A percentile compares a stretch with the other conserved stretches of the same genome.
phyloP scores from a whole-genome alignment of 2,329 filamentous ascomycete genomes.

The Exophiala sp. region DNA sequence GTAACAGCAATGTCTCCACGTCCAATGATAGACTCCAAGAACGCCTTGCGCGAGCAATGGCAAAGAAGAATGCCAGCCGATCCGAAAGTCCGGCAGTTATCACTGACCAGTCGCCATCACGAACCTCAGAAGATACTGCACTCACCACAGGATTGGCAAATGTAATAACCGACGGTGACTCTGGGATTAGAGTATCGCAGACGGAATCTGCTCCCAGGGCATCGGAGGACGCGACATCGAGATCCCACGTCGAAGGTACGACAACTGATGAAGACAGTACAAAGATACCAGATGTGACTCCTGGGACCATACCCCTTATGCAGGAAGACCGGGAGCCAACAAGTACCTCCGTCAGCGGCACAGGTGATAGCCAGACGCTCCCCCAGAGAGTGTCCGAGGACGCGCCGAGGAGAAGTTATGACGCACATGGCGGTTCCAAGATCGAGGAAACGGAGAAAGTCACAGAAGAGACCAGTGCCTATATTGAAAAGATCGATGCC shows the following conservation, averaged over 20 bases:
- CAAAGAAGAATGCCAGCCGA: conserved; percentile 56
- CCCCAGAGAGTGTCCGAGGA: conserved; percentile 30
- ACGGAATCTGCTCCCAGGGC: not conserved
- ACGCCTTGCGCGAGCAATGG: conserved; percentile 79
- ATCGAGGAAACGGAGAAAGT: conserved; percentile 14
- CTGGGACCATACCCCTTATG: not conserved
- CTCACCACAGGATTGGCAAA: conserved; percentile 21
- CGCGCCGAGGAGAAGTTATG: conserved; percentile 22
- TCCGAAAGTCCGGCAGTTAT: conserved; percentile 43
- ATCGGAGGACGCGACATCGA: not conserved
- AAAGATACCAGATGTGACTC: not conserved
- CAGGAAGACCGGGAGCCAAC: conserved; percentile 2
- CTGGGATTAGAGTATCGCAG: not conserved
- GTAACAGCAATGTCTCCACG: conserved; percentile 55
- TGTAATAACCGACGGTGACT: not conserved
- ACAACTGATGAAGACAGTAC: not conserved
- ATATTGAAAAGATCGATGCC: conserved; percentile 85
- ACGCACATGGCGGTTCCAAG: conserved; percentile 8
- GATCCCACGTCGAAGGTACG: not conserved
- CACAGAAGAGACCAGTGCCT: conserved; percentile 68
- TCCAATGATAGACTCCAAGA: conserved; percentile 82
- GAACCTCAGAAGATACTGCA: conserved; percentile 39
- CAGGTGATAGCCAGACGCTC: not conserved
- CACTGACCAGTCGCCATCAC: conserved; percentile 36
- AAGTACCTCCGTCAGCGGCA: conserved; percentile 5